These are phyloP conservation scores for Fusarium bactridioides DNA, from an alignment of 2,329 filamentous ascomycete species.

Conservation along the genomic window DNA sequence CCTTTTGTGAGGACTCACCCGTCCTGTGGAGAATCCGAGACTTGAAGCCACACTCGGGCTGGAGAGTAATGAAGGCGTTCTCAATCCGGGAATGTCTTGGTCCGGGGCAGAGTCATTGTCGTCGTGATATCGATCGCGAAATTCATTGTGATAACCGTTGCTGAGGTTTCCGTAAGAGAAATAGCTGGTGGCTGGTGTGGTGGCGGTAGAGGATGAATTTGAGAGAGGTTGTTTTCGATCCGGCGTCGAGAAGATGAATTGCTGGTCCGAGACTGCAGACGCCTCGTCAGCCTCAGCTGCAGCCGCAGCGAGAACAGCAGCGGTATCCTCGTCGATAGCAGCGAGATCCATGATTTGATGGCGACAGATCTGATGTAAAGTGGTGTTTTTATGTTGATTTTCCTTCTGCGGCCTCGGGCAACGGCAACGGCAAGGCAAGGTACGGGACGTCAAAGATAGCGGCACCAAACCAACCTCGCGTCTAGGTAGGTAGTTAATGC, in stretches of 20 bases:
- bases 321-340: slow-evolving; percentile 40
- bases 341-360: slow-evolving; percentile 36
- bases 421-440: slow-evolving; percentile 17
- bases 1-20: slow-evolving; percentile 45
- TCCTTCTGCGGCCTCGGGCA: not conserved
- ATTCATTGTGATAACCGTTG: slow-evolving; percentile 36
- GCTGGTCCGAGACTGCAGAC: slow-evolving; percentile 32
- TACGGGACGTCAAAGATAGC: slow-evolving; percentile 1
- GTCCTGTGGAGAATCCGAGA: slow-evolving; percentile 43
- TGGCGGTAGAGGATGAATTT: slow-evolving; percentile 24
- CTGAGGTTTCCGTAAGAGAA: slow-evolving; percentile 28
- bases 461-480: slow-evolving; percentile 29
- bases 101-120: slow-evolving; percentile 33
- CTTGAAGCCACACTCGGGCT: slow-evolving; percentile 48
- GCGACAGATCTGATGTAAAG: not conserved
- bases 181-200: slow-evolving; percentile 38
- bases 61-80: slow-evolving; percentile 44
- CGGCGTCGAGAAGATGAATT: slow-evolving; percentile 39
- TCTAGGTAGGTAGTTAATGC: not conserved
- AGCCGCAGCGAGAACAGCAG: slow-evolving; percentile 38
- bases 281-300: slow-evolving; percentile 34
- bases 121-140: slow-evolving; percentile 38
- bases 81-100: slow-evolving; percentile 32
- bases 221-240: slow-evolving; percentile 36
- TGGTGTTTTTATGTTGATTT: slow-evolving; percentile 8